Percentiles rank a stretch among this genome's conserved stretches.
Evolutionary conservation across 139 green algal genomes (phyloP).

Genomic region (Edaphochlamys debaryana): DNA sequence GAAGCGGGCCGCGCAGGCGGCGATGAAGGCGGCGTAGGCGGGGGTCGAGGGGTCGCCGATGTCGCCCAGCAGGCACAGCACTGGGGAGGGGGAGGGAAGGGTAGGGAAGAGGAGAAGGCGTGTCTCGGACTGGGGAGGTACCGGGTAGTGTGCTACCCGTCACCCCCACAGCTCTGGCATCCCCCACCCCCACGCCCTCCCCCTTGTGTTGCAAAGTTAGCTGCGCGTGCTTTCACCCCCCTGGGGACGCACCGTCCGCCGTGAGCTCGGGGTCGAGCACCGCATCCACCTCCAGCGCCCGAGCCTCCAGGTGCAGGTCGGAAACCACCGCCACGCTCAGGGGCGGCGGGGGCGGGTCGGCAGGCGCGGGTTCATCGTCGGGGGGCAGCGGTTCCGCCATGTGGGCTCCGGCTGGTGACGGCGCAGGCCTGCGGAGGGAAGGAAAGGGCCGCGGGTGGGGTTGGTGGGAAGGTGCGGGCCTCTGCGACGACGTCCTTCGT

Average conservation of each 20-base stretch:
- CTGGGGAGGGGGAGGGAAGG: neutral
- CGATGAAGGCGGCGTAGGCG: slow-evolving; percentile 5
- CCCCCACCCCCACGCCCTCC: no score
- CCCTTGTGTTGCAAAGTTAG: no score
- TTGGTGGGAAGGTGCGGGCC: no score
- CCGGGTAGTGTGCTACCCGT: neutral
- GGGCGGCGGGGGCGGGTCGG: neutral
- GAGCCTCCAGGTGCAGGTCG: slow-evolving; percentile 19
- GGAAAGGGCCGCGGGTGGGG: no score
- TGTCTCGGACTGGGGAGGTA: neutral
- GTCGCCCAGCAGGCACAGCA: slow-evolving; percentile 33
- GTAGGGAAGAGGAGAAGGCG: no score
- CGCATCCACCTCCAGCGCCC: slow-evolving; percentile 1
- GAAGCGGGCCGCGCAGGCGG: slow-evolving; percentile 3
- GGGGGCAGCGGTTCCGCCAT: no score
- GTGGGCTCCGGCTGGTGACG: no score
- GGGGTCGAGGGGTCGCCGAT: slow-evolving; percentile 24
- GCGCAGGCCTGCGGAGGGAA: no score
- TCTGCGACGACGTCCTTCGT: no score
- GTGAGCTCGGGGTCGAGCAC: neutral
- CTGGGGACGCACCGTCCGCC: slow-evolving; percentile 20
- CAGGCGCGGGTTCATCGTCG: no score
- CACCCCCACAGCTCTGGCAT: no score
- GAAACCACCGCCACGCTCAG: slow-evolving; percentile 14
- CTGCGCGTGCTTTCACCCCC: no score